Evolutionary conservation across 1,284 basidiomycete species (phyloP).

Genomic region (Tranzscheliella williamsii): DNA sequence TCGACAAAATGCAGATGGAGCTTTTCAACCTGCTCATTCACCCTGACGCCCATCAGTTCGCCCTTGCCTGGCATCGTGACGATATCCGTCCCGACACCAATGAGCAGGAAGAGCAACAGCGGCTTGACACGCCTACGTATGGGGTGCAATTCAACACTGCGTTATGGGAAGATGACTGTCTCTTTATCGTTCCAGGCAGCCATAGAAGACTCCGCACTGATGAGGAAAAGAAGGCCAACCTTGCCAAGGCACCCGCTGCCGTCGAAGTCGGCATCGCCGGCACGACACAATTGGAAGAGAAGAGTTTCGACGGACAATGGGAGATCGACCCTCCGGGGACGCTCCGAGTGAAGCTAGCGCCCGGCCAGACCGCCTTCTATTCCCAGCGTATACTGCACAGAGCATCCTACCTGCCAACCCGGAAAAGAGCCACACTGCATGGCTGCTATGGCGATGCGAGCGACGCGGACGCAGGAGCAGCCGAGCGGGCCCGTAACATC

Average conservation of each 20-base stretch:
- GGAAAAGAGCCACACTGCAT: constrained; percentile 73
- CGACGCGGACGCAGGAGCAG: constrained; percentile 6
- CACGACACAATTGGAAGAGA: background rate
- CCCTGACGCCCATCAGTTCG: constrained; percentile 71
- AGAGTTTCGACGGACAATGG: constrained; percentile 61
- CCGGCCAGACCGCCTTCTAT: constrained; percentile 79
- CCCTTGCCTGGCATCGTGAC: constrained; percentile 80
- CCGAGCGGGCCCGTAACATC: constrained; percentile 71
- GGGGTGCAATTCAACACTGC: constrained; percentile 85
- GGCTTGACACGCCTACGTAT: constrained; percentile 70
- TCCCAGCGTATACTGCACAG: constrained; percentile 80
- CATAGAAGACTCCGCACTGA: constrained; percentile 69
- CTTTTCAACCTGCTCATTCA: constrained; percentile 80
- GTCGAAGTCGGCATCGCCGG: constrained; percentile 1
- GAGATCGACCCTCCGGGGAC: constrained; percentile 68
- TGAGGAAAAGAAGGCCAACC: constrained; percentile 64
- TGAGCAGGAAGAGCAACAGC: constrained; percentile 69
- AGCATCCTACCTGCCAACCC: constrained; percentile 68
- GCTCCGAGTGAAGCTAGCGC: constrained; percentile 68
- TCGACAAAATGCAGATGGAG: constrained; percentile 64
- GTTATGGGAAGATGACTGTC: constrained; percentile 73
- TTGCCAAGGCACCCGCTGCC: constrained; percentile 25
- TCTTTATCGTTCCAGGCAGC: constrained; percentile 74
- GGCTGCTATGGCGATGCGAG: constrained; percentile 68
- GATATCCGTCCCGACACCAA: constrained; percentile 72